Evolutionary conservation across 2,329 filamentous ascomycete genomes (phyloP), one percentile per base, ranked within the genome.

Genomic region (Mycocentrospora acerina): DNA sequence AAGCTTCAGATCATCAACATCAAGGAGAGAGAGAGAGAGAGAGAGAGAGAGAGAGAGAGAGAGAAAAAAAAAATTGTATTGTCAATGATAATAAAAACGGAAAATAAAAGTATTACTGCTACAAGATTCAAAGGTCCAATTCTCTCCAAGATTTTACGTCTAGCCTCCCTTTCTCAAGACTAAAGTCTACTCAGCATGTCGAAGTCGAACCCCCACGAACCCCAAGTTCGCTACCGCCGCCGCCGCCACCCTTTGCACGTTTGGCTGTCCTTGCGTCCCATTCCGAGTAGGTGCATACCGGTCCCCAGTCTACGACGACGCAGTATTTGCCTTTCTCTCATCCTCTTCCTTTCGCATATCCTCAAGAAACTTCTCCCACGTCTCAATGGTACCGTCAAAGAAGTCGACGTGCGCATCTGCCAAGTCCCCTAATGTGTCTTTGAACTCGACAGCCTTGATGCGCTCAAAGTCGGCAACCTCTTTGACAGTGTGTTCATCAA

Each of bases 391-490:
- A 15, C 80, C 80, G 40, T 81, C 81, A 65, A 95, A 98, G 67
- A 96, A 97, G 9, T 82, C 80, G 27, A 95, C 82, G 65, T 98
- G 89, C 13, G 88, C 83, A 59, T 91, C 85, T 0, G 91, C 89
- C 32, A 98, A 70, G 3, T 81, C 83, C 2, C 88, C 89, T 33
- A 98, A 77, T 54, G 93, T 90, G 49, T 85, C 80, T 66, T 88
- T 88, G 69, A 98, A 94, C 74, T 98, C 91, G 28, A 88, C 76
- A 26, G 88, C 83, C 75, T 98, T 98, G 76, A 97, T 97, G 40
- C 90, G 81, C 71, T 98, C 93, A 70, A 98, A 98, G 63, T 96
- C 90, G 14, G 80, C 79, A 1, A 96, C 88, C 67, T 98, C 93
- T 59, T 88, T 86, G 29, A 97, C 86, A 2, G 96, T 91, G 69